A percentile compares a stretch with the other conserved stretches of the same genome.
Evolutionary conservation across 768 basidiomycete genomes (phyloP).

Genomic region (Leccinum disarticulatum): DNA sequence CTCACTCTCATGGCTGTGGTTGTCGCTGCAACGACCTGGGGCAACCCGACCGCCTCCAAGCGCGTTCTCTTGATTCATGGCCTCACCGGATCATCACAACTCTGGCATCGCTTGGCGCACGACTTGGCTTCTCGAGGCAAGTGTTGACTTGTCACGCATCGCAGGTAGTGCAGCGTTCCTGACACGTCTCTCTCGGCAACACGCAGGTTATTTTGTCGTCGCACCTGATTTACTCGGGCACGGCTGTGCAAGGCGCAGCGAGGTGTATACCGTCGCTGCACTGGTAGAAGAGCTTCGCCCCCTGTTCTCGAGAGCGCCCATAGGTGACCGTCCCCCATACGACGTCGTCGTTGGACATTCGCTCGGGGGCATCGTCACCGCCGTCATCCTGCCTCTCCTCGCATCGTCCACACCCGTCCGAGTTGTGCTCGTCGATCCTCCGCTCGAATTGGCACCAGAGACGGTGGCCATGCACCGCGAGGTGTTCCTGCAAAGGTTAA

Average conservation of each 20-base stretch:
- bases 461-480: not conserved
- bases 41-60: constrained; percentile 18
- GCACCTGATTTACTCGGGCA: constrained; percentile 30
- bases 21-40: constrained; percentile 15
- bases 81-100: constrained; percentile 12
- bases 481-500: not conserved
- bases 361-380: not conserved
- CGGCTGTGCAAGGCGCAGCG: constrained; percentile 4
- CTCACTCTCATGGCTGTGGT: not conserved
- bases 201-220: constrained; percentile 23
- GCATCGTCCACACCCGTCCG: not conserved
- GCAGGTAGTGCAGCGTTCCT: not conserved
- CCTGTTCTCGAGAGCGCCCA: not conserved
- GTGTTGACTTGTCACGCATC: not conserved
- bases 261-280: constrained; percentile 18
- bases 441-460: not conserved
- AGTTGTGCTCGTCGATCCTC: not conserved
- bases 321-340: not conserved
- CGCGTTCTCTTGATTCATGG: constrained; percentile 25
- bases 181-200: not conserved
- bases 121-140: constrained; percentile 19
- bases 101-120: constrained; percentile 17
- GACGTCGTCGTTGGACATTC: not conserved
- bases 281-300: constrained; percentile 15
- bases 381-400: not conserved